Evolutionary conservation across 31 red algal genomes (phyloP).

Genomic region (Odonthalia washingtoniensis): DNA sequence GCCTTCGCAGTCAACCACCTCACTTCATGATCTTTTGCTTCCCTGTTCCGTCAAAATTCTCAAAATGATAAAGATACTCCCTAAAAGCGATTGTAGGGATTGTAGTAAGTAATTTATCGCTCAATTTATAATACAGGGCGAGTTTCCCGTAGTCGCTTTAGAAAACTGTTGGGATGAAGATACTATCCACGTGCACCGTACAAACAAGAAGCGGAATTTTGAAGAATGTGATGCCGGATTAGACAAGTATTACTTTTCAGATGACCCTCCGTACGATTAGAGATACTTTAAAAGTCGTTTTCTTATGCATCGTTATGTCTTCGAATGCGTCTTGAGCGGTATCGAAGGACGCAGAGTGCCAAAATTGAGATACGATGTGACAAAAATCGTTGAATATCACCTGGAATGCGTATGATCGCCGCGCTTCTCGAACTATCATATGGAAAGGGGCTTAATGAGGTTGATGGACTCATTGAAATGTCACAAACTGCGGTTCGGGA

Average conservation of each 20-base stretch:
- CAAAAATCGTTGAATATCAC: not conserved
- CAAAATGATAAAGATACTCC: too few species aligned
- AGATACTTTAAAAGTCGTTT: not conserved
- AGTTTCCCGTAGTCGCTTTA: not conserved
- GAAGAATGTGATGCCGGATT: not conserved
- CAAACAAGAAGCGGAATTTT: not conserved
- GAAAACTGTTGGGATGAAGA: not conserved
- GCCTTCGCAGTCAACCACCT: too few species aligned
- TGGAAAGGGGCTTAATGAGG: not conserved
- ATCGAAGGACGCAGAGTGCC: not conserved
- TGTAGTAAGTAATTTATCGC: not conserved
- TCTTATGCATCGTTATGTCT: not conserved
- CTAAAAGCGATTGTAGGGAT: not conserved
- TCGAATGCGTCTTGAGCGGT: not conserved
- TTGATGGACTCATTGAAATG: not conserved
- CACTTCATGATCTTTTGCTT: too few species aligned
- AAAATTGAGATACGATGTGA: not conserved
- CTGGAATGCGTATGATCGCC: not conserved
- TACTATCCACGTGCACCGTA: not conserved
- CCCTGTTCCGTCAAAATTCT: too few species aligned
- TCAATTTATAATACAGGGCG: not conserved
- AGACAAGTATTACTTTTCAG: not conserved
- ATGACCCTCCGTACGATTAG: not conserved
- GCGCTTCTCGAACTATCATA: not conserved
- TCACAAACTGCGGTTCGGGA: not conserved